Base-by-base conservation (phyloP, 2,329 filamentous ascomycete genomes). In the Botryotinia calthae region DNA sequence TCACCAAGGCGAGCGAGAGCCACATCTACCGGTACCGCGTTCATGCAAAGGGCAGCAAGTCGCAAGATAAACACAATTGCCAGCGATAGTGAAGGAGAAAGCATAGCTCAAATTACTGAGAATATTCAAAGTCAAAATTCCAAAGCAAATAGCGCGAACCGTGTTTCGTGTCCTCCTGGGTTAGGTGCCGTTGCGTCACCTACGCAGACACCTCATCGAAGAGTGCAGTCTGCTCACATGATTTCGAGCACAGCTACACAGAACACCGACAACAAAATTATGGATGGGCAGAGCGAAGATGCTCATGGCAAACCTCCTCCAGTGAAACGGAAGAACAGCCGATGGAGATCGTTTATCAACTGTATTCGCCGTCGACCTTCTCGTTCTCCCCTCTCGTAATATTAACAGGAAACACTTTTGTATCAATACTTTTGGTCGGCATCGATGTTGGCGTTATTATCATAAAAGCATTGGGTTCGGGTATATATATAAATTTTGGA, bases 11-110 rank as follows among this genome's bases (percentile, higher is more conserved):
- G 85, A 37, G 54, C 84, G 2, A 83, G 65, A 68, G 81, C 84
- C 2, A 83, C 84, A 5, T 87, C 85, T 59, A 84, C 83, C 0
- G 85, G 86, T 0, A 83, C 84, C 1, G 83, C 84, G 7, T 86
- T 84, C 70, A 82, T 86, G 79, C 83, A 85, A 72, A 77, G 78
- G 37, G 76, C 75, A 54, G 74, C 77, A 51, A 77, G 77, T 34
- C 77, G 79, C 28, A 76, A 75, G 70, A 74, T 72, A 20, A 78
- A 75, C 56, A 78, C 75, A 18, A 74, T 77, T 46, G 66, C 74
- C 10, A 80, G 78, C 69, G 79, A 80, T 59, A 77, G 75, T 48
- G 78, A 79, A 54, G 78, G 75, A 25, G 79, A 79, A 68, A 68
- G 68, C 40, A 54, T 70, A 31, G 71, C 74, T 58, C 42, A 51